phyloP scores from a whole-genome alignment of 345 rosid genomes.

The Laguncularia racemosa region DNA sequence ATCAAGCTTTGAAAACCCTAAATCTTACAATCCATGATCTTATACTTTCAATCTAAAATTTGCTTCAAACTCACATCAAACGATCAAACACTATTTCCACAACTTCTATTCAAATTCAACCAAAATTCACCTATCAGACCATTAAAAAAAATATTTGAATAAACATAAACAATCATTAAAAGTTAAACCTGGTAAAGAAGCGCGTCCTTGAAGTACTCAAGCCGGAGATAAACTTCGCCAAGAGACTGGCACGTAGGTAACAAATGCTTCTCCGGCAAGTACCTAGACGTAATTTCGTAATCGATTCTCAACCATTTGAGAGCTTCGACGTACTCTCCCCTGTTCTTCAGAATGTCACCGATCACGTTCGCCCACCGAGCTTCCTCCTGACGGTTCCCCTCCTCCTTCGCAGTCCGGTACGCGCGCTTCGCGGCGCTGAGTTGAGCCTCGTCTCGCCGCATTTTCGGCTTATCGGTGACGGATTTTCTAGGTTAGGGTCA shows the following conservation, averaged over 20 bases:
- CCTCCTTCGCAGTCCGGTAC: slow-evolving; percentile 49
- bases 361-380: slow-evolving; percentile 92
- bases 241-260: slow-evolving; percentile 87
- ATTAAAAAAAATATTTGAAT: too few relatives aligned
- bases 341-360: slow-evolving; percentile 67
- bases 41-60: not conserved
- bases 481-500: too few relatives aligned
- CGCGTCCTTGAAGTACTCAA: slow-evolving; percentile 57
- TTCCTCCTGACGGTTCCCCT: slow-evolving; percentile 78
- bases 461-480: slow-evolving; percentile 2
- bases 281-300: slow-evolving; percentile 56
- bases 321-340: slow-evolving; percentile 88
- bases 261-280: slow-evolving; percentile 64
- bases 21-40: not conserved
- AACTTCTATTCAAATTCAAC: not conserved
- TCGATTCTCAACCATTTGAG: slow-evolving; percentile 78
- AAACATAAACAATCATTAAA: not conserved
- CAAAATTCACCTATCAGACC: not conserved
- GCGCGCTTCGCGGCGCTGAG: slow-evolving; percentile 52
- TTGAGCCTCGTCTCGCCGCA: slow-evolving; percentile 43
- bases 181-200: slow-evolving; percentile 57
- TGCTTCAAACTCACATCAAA: not conserved
- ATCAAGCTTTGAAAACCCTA: too few relatives aligned
- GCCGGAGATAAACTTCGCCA: slow-evolving; percentile 76
- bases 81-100: not conserved